Evolutionary conservation across 257 asterid genomes (phyloP), one percentile per base, ranked within the genome.

Genomic region (Solanum etuberosum): DNA sequence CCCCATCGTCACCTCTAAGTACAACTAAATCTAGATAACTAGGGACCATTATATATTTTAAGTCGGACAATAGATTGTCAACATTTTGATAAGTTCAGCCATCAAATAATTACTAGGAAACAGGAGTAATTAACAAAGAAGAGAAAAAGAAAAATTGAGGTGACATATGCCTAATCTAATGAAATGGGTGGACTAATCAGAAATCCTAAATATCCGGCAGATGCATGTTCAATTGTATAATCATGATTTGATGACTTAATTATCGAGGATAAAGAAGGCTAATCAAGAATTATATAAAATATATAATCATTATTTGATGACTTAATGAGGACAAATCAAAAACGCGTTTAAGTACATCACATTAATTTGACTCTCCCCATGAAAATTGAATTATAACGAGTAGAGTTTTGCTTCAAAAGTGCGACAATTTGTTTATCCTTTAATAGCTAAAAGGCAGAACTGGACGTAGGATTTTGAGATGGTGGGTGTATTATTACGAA

Each of bases 141-240:
- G 31, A 38, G 83, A 42, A 40, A 74, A 76, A 40, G 8, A n/a
- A 23, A 23, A 40, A 40, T 7, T n/a, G n/a, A 40, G 83, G 61
- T 77, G 83, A 77, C 83, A 77, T 5, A 7, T 13, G n/a, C 61
- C 83, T 42, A 77, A 77, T 40, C 83, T 42, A 77, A 77, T 77
- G 23, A 76, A 12, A n/a, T 76, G 83, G 59, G 59, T 38, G 57
- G 83, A 40, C 83, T 77, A 40, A 40, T 40, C 9, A 76, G 59
- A 40, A 6, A 76, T 76, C 83, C 83, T 13, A 76, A 40, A 40
- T 40, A 76, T 76, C 83, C 34, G 35, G 35, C 59, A 76, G 23
- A 76, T 76, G 16, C 29, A 71, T 72, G 46, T 21, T 76, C 12
- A n/a, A 37, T 37, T 74, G 21, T 6, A 74, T 74, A 74, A 74